Conservation (phyloP, 805 yeast genomes). For the Kockiozyma suomiensis region DNA sequence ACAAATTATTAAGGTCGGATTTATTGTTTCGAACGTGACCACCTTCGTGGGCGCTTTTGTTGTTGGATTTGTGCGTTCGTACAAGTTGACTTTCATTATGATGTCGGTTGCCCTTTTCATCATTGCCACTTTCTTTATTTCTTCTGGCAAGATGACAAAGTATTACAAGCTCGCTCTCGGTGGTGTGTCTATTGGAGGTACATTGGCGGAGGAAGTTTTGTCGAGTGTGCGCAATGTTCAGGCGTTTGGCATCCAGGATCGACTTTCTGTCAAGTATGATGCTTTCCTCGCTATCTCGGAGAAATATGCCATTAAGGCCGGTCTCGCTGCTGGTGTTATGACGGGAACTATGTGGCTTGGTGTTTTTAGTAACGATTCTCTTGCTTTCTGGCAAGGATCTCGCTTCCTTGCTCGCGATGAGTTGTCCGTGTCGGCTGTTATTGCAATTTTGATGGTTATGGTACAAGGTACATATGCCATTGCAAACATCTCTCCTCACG, state of each 20-base stretch:
- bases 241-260: conserved; percentile 49
- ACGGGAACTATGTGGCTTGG: conserved; percentile 46
- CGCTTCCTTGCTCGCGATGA: conserved; percentile 46
- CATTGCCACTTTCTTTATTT: conserved; percentile 39
- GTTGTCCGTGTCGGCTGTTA: conserved; percentile 43
- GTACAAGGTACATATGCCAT: conserved; percentile 35
- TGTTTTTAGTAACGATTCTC: conserved; percentile 45
- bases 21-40: conserved; percentile 45
- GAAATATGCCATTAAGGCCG: conserved; percentile 34
- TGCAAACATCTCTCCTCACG: conserved; percentile 47
- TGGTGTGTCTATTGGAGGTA: conserved; percentile 35
- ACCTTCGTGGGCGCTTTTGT: conserved; percentile 47
- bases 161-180: conserved; percentile 30
- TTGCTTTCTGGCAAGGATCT: conserved; percentile 51
- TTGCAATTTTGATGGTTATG: conserved; percentile 41
- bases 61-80: conserved; percentile 44
- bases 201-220: conserved; percentile 48
- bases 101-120: conserved; percentile 43
- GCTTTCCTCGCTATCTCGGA: conserved; percentile 38
- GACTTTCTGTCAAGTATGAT: conserved; percentile 43
- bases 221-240: conserved; percentile 47
- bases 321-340: conserved; percentile 39
- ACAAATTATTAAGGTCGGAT: conserved; percentile 34
- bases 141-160: conserved; percentile 41
- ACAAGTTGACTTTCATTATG: conserved; percentile 46